A percentile compares a stretch with the other conserved stretches of the same genome.
These are phyloP conservation scores for Fusarium sp. DNA, from an alignment of 2,329 filamentous ascomycete species.

Conservation along the genomic window DNA sequence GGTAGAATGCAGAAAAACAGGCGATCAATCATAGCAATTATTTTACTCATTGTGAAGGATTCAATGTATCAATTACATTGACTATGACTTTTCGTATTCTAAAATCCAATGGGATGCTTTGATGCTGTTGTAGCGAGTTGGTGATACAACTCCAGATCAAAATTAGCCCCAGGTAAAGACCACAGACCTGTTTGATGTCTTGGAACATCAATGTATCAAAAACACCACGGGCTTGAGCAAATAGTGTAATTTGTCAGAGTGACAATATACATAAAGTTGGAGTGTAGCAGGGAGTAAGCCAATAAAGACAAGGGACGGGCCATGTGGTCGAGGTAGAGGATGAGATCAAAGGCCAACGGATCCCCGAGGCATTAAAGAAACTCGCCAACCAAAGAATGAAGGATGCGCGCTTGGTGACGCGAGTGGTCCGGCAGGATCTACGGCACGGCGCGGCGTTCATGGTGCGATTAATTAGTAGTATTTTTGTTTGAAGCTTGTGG, in stretches of 20 bases:
- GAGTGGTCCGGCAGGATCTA: constrained; percentile 24
- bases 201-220: background rate
- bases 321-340: constrained; percentile 48
- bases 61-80: background rate
- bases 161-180: background rate
- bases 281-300: constrained; percentile 25
- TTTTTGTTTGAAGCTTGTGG: background rate
- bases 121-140: background rate
- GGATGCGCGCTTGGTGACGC: constrained; percentile 26
- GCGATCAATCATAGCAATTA: background rate
- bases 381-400: constrained; percentile 13
- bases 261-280: constrained; percentile 2
- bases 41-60: background rate
- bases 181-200: background rate
- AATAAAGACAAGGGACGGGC: constrained; percentile 37
- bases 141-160: background rate
- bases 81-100: background rate
- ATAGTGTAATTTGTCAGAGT: background rate
- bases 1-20: background rate
- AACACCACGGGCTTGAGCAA: background rate
- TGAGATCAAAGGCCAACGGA: constrained; percentile 23
- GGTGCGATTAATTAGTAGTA: constrained; percentile 14
- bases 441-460: constrained; percentile 15
- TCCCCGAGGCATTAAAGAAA: constrained; percentile 1
- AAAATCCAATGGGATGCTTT: background rate